Evolutionary conservation across 2,329 filamentous ascomycete species (phyloP).

Genomic region (Botrytis elliptica): DNA sequence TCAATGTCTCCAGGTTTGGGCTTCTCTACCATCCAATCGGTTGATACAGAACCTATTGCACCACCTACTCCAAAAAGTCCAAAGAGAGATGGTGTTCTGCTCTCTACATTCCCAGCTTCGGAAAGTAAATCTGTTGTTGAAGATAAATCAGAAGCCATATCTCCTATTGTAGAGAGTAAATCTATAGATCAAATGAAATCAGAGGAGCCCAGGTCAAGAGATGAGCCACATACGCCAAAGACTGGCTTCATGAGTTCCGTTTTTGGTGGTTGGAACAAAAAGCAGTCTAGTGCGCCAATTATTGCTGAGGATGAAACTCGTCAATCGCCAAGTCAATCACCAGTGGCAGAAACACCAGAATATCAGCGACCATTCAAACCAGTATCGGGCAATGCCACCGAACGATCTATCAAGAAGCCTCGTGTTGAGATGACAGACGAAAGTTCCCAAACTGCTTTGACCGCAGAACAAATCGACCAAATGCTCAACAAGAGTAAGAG

Average conservation of each 20-base stretch:
- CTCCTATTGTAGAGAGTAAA: neutral
- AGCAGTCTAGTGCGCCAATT: conserved; percentile 42
- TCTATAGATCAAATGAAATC: neutral
- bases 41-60: conserved; percentile 37
- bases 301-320: conserved; percentile 66
- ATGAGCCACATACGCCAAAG: conserved; percentile 44
- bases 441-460: conserved; percentile 78
- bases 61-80: conserved; percentile 48
- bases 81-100: conserved; percentile 56
- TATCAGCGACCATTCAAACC: conserved; percentile 60
- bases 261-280: conserved; percentile 48
- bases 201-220: neutral
- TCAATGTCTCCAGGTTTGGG: conserved; percentile 33
- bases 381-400: conserved; percentile 57
- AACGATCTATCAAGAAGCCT: conserved; percentile 44
- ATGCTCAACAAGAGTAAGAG: conserved; percentile 59
- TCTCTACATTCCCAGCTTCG: conserved; percentile 43
- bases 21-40: conserved; percentile 36
- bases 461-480: conserved; percentile 76
- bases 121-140: neutral
- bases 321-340: conserved; percentile 54
- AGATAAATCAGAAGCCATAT: neutral
- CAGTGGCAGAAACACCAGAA: conserved; percentile 50
- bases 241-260: conserved; percentile 45
- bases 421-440: conserved; percentile 59